Conservation (phyloP, 768 basidiomycete species). For the Termitomyces sp. region DNA sequence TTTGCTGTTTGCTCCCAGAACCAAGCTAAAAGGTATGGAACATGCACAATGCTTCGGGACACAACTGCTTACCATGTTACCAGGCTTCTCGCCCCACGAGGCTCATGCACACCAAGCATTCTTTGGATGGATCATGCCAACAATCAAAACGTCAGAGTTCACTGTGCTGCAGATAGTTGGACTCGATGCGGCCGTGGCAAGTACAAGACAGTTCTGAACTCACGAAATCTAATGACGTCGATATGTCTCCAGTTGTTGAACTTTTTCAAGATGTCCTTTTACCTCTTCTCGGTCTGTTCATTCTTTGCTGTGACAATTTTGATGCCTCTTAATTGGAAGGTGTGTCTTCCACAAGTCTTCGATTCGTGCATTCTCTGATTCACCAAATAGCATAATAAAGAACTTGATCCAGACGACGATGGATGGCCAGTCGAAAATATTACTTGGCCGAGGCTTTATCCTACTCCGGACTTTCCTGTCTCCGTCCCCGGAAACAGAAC, state of each 20-base stretch:
- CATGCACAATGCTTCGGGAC: slow-evolving; percentile 4
- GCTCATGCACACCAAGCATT: slow-evolving; percentile 84
- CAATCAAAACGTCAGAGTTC: slow-evolving; percentile 86
- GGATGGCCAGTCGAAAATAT: slow-evolving; percentile 41
- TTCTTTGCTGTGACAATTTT: slow-evolving; percentile 79
- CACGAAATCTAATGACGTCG: not conserved
- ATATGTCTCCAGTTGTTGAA: slow-evolving; percentile 65
- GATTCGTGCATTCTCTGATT: slow-evolving; percentile 5
- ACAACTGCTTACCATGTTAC: slow-evolving; percentile 8
- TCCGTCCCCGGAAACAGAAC: slow-evolving; percentile 30
- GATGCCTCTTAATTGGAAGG: slow-evolving; percentile 94
- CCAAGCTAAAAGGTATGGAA: slow-evolving; percentile 81
- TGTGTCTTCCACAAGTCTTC: slow-evolving; percentile 34
- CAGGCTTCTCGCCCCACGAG: slow-evolving; percentile 92
- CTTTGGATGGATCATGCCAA: slow-evolving; percentile 97
- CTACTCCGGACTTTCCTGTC: slow-evolving; percentile 19
- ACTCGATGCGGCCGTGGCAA: slow-evolving; percentile 91
- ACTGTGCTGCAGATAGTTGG: slow-evolving; percentile 95
- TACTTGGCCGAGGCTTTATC: slow-evolving; percentile 44
- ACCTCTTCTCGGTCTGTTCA: slow-evolving; percentile 85
- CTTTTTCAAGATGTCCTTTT: slow-evolving; percentile 95
- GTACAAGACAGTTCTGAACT: slow-evolving; percentile 23
- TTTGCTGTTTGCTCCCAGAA: slow-evolving; percentile 87
- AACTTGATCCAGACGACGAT: slow-evolving; percentile 54
- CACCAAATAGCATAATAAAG: slow-evolving; percentile 64